Base-by-base conservation (phyloP, 2,329 filamentous ascomycete species). In the Cladosporium colombiae region DNA sequence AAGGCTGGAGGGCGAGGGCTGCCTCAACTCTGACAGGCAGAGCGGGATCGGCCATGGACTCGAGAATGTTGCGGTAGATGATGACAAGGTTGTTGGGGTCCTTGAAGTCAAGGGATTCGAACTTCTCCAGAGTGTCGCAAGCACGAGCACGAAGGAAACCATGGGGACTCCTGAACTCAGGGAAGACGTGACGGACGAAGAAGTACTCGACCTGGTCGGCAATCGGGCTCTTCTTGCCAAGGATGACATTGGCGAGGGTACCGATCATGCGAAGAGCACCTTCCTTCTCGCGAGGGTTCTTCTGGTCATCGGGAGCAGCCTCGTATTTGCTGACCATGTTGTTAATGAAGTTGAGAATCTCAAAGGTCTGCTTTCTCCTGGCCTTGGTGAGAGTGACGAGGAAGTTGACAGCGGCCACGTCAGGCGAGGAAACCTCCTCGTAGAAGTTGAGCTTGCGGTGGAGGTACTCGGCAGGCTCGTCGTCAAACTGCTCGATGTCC, bases 151-250 rank as follows among this genome's bases (percentile, higher is more conserved):
- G 91, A 58, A 99, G 87, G 81, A 93, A 98, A 40, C 94, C 95
- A 75, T 96, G 91, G 16, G 88, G 85, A 80, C 92, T 98, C 72
- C 92, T 89, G 83, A 99, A 99, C 75, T 99, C 95, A 56, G 95
- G 95, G 83, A 99, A 98, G 65, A 99, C 95, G 75, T 98, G 96
- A 74, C 94, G 91, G 62, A 98, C 94, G 71, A 99, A 91, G 84
- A 99, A 99, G 79, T 97, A 97, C 79, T 99, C 95, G 65, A 98
- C 93, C 79, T 98, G 93, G 75, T 97, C 91, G 40, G 94, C 95
- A 70, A 99, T 97, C 1, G 95, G 95, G 75, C 93, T 97, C 85
- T 98, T 98, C 85, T 98, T 99, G 72, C 93, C 92, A 40, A 99
- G 84, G 58, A 99, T 96, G 62, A 99, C 94, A 35, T 92, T 91